These are phyloP conservation scores for Drosera capensis DNA, from an alignment of 148 eudicot species.

Conservation along the genomic window DNA sequence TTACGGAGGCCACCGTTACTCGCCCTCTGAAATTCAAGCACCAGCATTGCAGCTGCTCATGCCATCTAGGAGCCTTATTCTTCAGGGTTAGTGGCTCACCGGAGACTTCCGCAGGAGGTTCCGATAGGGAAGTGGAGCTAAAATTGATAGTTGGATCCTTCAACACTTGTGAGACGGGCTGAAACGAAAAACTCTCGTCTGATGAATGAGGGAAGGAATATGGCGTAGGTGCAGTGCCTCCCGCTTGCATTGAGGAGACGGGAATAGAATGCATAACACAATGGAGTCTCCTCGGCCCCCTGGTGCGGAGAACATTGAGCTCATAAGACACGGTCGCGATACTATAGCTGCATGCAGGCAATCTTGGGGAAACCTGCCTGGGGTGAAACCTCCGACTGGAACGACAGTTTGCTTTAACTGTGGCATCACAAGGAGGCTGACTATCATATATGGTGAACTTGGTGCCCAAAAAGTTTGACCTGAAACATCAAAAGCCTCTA, in stretches of 20 bases:
- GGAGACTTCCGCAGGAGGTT: constrained; percentile 8
- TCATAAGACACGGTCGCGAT: constrained; percentile 64
- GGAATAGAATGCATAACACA: constrained; percentile 69
- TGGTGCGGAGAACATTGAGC: constrained; percentile 71
- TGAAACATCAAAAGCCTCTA: constrained; percentile 17
- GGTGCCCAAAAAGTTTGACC: constrained; percentile 90
- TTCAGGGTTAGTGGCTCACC: constrained; percentile 47
- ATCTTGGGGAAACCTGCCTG: constrained; percentile 65
- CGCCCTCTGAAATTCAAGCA: constrained; percentile 83
- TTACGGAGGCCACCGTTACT: constrained; percentile 85
- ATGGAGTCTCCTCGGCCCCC: constrained; percentile 75
- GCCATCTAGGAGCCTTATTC: constrained; percentile 92
- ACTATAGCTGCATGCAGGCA: constrained; percentile 58
- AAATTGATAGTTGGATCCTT: constrained; percentile 23
- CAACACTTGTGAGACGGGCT: constrained; percentile 15
- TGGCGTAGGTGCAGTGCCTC: constrained; percentile 83
- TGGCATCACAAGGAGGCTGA: constrained; percentile 38
- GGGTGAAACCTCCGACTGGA: constrained; percentile 51
- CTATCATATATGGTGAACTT: constrained; percentile 76
- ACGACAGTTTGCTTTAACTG: constrained; percentile 20
- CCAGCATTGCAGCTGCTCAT: constrained; percentile 93
- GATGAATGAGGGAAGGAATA: constrained; percentile 36
- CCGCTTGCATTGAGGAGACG: constrained; percentile 61
- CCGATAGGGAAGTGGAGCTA: constrained; percentile 27
- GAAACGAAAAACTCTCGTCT: constrained; percentile 18